Conservation (phyloP, 805 yeast genomes). For the Candida xiaguanensis region DNA sequence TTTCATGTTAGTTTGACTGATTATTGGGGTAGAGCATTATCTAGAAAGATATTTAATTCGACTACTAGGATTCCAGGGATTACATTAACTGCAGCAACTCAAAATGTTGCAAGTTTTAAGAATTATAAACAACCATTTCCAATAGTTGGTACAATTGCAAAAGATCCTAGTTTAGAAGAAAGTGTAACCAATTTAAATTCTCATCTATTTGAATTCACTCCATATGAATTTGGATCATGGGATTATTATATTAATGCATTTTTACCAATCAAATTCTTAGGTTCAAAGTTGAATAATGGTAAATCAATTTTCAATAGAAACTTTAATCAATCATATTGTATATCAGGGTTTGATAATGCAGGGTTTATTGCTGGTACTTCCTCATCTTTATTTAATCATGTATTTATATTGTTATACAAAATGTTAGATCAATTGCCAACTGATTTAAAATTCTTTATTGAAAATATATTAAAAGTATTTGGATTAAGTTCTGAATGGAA, state of each 20-base stretch:
- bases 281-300: constrained; percentile 47
- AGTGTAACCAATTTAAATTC: constrained; percentile 25
- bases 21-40: constrained; percentile 64
- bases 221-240: constrained; percentile 71
- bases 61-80: constrained; percentile 29
- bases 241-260: constrained; percentile 46
- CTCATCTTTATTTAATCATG: constrained; percentile 57
- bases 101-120: constrained; percentile 30
- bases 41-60: constrained; percentile 42
- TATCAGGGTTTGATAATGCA: constrained; percentile 52
- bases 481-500: constrained; percentile 35
- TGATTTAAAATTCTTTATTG: constrained; percentile 29
- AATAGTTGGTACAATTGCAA: constrained; percentile 39
- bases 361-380: constrained; percentile 63
- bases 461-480: constrained; percentile 38
- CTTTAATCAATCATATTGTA: constrained; percentile 34
- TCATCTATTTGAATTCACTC: constrained; percentile 55
- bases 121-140: constrained; percentile 47
- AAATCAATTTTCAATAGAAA: constrained; percentile 20
- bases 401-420: constrained; percentile 47
- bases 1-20: constrained; percentile 59
- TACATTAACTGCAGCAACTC: constrained; percentile 37
- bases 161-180: constrained; percentile 23
- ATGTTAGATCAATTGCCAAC: constrained; percentile 28
- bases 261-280: constrained; percentile 49